Evolutionary conservation across 2,329 filamentous ascomycete genomes (phyloP).

Genomic region (Fusarium sp.): DNA sequence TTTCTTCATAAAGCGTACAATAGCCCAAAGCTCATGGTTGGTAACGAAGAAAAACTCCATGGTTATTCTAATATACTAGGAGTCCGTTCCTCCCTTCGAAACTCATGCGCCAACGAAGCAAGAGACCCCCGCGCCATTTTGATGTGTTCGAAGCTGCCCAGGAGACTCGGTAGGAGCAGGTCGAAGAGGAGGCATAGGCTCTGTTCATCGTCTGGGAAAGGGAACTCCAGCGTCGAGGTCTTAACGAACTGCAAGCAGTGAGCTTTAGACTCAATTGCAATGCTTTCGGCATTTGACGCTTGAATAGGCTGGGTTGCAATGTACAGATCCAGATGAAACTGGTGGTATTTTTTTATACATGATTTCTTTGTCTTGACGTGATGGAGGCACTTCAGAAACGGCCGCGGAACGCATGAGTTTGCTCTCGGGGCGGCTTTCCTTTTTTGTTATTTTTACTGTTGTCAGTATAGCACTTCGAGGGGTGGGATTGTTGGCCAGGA

Average conservation of each 20-base stretch:
- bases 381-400: slow-evolving; percentile 15
- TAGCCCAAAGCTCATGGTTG: slow-evolving; percentile 31
- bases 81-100: slow-evolving; percentile 17
- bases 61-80: slow-evolving; percentile 25
- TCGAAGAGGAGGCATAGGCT: slow-evolving; percentile 13
- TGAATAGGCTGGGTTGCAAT: slow-evolving; percentile 9
- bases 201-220: slow-evolving; percentile 5
- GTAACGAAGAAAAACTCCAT: slow-evolving; percentile 24
- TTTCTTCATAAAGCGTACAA: slow-evolving; percentile 22
- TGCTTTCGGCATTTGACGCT: background rate
- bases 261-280: background rate
- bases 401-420: slow-evolving; percentile 15
- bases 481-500: background rate
- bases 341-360: slow-evolving; percentile 17
- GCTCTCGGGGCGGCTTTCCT: slow-evolving; percentile 13
- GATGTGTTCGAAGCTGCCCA: background rate
- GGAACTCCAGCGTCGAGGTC: slow-evolving; percentile 16
- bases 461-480: slow-evolving; percentile 15
- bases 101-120: slow-evolving; percentile 23
- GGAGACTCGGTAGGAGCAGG: slow-evolving; percentile 10
- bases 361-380: slow-evolving; percentile 27
- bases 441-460: slow-evolving; percentile 11
- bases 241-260: slow-evolving; percentile 18
- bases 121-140: slow-evolving; percentile 17
- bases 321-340: slow-evolving; percentile 32